Conservation (phyloP, 2,329 filamentous ascomycete species). For the Tolypocladium cylindrosporum region DNA sequence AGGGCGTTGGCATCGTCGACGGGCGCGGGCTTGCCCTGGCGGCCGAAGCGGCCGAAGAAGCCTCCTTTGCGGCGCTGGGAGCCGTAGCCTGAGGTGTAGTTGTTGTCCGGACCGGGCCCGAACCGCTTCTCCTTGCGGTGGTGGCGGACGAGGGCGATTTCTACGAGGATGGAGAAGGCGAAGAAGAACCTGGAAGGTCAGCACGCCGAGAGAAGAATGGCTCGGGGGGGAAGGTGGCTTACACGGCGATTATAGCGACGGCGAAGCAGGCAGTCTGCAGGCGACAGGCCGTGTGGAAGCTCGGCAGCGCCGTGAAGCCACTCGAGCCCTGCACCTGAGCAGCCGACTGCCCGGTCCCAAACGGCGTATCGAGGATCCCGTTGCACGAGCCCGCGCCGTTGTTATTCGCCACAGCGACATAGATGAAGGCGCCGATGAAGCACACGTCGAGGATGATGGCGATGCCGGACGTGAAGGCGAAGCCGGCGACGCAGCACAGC, state of each 20-base stretch:
- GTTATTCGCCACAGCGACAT: constrained; percentile 66
- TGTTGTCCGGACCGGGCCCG: constrained; percentile 36
- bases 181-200: constrained; percentile 55
- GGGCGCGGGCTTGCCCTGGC: constrained; percentile 9
- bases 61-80: constrained; percentile 13
- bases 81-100: constrained; percentile 52
- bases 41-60: constrained; percentile 24
- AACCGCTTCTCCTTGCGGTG: constrained; percentile 67
- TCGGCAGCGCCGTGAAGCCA: constrained; percentile 38
- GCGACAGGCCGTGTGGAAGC: constrained; percentile 49
- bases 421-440: constrained; percentile 71
- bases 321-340: constrained; percentile 35
- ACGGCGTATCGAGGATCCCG: constrained; percentile 50
- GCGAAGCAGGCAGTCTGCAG: constrained; percentile 71
- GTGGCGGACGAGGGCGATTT: constrained; percentile 57
- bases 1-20: constrained; percentile 20
- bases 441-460: constrained; percentile 67
- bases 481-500: constrained; percentile 70
- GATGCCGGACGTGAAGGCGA: constrained; percentile 60
- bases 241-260: constrained; percentile 69
- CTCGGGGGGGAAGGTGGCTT: constrained; percentile 16
- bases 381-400: constrained; percentile 56
- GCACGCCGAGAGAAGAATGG: not conserved
- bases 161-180: constrained; percentile 59
- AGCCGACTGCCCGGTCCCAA: constrained; percentile 53